These are phyloP conservation scores for Opeltia flavorubescens DNA, from an alignment of 495 filamentous ascomycete species.

Conservation along the genomic window DNA sequence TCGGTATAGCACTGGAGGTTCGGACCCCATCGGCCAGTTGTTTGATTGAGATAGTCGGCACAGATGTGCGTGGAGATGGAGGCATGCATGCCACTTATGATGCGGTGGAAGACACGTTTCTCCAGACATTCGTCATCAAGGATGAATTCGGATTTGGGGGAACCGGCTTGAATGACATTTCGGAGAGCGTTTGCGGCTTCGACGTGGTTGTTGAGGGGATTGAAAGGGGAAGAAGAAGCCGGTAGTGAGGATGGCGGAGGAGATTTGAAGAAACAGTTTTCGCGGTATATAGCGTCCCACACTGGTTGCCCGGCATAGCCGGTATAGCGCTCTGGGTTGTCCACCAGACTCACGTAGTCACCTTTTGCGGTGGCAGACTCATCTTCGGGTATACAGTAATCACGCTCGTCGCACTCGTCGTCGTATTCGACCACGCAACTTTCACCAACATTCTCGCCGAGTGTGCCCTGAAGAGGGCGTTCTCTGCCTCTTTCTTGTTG, in stretches of 20 bases:
- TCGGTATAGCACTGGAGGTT: conserved; percentile 82
- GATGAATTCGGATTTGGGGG: conserved; percentile 40
- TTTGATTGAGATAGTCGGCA: conserved; percentile 92
- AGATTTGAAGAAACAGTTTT: conserved; percentile 86
- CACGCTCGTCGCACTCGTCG: conserved; percentile 92
- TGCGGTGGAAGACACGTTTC: conserved; percentile 91
- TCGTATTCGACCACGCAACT: conserved; percentile 96
- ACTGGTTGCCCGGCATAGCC: conserved; percentile 81
- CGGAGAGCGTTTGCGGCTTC: conserved; percentile 75
- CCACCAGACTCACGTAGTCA: conserved; percentile 87
- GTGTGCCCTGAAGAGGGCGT: conserved; percentile 62
- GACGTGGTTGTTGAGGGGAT: conserved; percentile 24
- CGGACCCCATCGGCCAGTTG: conserved; percentile 84
- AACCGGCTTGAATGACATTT: conserved; percentile 52
- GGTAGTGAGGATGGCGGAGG: conserved; percentile 26
- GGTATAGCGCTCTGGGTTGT: conserved; percentile 91
- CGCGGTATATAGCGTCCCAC: conserved; percentile 92
- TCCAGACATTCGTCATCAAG: conserved; percentile 86
- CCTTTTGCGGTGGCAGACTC: conserved; percentile 75
- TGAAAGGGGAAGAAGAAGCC: conserved; percentile 17
- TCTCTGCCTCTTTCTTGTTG: conserved; percentile 52
- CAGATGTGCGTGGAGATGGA: conserved; percentile 93
- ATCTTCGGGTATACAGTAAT: conserved; percentile 95
- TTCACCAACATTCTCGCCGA: conserved; percentile 81
- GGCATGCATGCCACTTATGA: conserved; percentile 94